A percentile compares a stretch with the other conserved stretches of the same genome.
Evolutionary conservation across 768 basidiomycete genomes (phyloP).

Genomic region (Termitomyces sp.): DNA sequence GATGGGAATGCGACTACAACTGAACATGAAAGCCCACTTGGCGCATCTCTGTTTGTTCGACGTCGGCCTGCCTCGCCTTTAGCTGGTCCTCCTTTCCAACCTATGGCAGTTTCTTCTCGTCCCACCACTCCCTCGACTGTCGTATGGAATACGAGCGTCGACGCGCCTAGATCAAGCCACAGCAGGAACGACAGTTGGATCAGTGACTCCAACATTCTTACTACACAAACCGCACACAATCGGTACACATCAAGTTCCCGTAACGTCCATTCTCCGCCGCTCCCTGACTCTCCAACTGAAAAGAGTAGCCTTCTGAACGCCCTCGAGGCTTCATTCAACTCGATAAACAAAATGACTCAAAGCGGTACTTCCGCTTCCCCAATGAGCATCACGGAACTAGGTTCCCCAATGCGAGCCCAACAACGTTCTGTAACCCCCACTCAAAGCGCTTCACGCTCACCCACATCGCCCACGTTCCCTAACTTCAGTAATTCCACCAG

Average conservation of each 20-base stretch:
- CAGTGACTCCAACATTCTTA: conserved; percentile 37
- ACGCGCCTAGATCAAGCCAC: conserved; percentile 33
- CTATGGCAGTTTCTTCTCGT: conserved; percentile 59
- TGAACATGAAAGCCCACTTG: conserved; percentile 43
- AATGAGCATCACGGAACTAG: conserved; percentile 48
- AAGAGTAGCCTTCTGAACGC: conserved; percentile 31
- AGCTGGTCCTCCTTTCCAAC: conserved; percentile 56
- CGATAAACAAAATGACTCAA: conserved; percentile 23
- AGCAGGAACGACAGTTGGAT: conserved; percentile 60
- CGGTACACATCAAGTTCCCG: conserved; percentile 43
- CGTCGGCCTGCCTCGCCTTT: conserved; percentile 75
- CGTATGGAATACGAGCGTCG: conserved; percentile 54
- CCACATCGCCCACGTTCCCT: conserved; percentile 48
- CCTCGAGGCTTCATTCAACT: conserved; percentile 24
- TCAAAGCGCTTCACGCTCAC: conserved; percentile 50
- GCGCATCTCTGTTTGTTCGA: conserved; percentile 51
- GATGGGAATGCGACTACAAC: conserved; percentile 31
- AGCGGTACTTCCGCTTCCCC: conserved; percentile 40
- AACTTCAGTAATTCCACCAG: conserved; percentile 36
- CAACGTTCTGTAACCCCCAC: conserved; percentile 69
- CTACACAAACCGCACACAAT: conserved; percentile 27
- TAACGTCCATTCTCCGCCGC: conserved; percentile 51
- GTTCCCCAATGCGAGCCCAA: conserved; percentile 37
- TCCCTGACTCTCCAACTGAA: conserved; percentile 60
- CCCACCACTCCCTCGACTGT: conserved; percentile 71